These are phyloP conservation scores for Candida ulmi DNA, from an alignment of 805 yeast species.

Conservation along the genomic window DNA sequence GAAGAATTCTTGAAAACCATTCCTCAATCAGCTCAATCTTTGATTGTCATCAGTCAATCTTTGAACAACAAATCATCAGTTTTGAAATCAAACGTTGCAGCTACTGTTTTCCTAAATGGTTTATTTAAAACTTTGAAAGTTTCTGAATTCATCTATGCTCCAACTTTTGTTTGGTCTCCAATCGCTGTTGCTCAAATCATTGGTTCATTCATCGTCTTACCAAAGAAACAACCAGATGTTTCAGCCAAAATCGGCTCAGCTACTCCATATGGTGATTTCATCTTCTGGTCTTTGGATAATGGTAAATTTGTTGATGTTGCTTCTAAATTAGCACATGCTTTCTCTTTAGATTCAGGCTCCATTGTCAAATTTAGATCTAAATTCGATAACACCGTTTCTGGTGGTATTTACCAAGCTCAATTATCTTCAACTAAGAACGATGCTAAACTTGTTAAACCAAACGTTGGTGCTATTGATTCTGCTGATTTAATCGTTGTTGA, in stretches of 20 bases:
- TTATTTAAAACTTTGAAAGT: constrained; percentile 29
- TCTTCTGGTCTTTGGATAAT: constrained; percentile 69
- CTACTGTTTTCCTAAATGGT: constrained; percentile 53
- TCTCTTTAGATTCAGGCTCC: constrained; percentile 56
- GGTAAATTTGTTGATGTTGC: constrained; percentile 50
- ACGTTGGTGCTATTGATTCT: constrained; percentile 37
- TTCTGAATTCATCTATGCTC: constrained; percentile 47
- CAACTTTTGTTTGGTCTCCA: constrained; percentile 52
- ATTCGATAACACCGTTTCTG: constrained; percentile 66
- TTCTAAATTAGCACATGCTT: constrained; percentile 59
- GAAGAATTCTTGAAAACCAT: constrained; percentile 51
- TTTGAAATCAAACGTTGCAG: constrained; percentile 67
- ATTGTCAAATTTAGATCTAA: constrained; percentile 52
- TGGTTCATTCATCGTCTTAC: constrained; percentile 33
- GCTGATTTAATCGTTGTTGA: constrained; percentile 67
- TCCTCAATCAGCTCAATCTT: constrained; percentile 50
- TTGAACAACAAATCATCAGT: constrained; percentile 30
- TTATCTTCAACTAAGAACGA: constrained; percentile 27
- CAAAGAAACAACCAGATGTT: constrained; percentile 13
- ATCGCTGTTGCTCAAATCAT: constrained; percentile 45
- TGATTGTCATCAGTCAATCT: constrained; percentile 67
- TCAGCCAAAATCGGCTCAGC: constrained; percentile 6
- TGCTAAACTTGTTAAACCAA: constrained; percentile 15
- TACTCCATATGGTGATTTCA: constrained; percentile 27
- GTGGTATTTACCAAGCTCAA: constrained; percentile 74